A percentile compares a stretch with the other conserved stretches of the same genome.
Conservation (phyloP, 2,329 filamentous ascomycete genomes). For the Neodidymelliopsis sp. region DNA sequence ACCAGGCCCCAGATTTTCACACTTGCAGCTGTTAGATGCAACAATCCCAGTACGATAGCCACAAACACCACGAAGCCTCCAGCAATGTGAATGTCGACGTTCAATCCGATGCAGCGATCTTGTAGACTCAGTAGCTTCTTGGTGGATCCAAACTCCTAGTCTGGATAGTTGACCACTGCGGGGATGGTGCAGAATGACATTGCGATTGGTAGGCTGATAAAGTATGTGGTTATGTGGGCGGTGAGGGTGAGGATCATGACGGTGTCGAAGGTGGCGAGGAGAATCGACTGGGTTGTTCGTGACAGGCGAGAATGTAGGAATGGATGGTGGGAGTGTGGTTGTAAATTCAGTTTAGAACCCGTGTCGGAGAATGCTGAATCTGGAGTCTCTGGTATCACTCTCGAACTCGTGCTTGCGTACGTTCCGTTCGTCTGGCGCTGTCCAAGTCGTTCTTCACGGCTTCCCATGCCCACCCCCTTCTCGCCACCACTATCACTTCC, state of each 20-base stretch:
- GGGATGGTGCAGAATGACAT: slow-evolving; percentile 12
- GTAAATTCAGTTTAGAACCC: background rate
- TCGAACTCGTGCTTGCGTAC: no score
- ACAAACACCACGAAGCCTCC: slow-evolving; percentile 12
- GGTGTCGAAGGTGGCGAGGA: slow-evolving; percentile 18
- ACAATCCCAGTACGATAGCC: slow-evolving; percentile 1
- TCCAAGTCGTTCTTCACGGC: no score
- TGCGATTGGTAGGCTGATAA: slow-evolving; percentile 11
- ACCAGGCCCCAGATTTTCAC: background rate
- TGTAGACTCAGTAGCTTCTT: background rate
- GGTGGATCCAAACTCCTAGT: background rate
- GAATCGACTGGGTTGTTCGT: background rate
- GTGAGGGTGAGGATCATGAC: slow-evolving; percentile 12
- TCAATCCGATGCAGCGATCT: slow-evolving; percentile 4
- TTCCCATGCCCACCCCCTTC: background rate
- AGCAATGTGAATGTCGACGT: slow-evolving; percentile 12
- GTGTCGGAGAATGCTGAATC: background rate
- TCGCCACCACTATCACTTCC: background rate
- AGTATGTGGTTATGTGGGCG: slow-evolving; percentile 17
- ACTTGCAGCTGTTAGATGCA: background rate
- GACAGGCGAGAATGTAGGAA: slow-evolving; percentile 1
- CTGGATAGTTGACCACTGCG: background rate
- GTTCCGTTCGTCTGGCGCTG: no score
- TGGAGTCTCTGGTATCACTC: background rate
- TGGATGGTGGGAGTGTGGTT: slow-evolving; percentile 10